A percentile compares a stretch with the other conserved stretches of the same genome.
Evolutionary conservation across 2,329 filamentous ascomycete species (phyloP).

Genomic region (Pyrenochaeta sp.): DNA sequence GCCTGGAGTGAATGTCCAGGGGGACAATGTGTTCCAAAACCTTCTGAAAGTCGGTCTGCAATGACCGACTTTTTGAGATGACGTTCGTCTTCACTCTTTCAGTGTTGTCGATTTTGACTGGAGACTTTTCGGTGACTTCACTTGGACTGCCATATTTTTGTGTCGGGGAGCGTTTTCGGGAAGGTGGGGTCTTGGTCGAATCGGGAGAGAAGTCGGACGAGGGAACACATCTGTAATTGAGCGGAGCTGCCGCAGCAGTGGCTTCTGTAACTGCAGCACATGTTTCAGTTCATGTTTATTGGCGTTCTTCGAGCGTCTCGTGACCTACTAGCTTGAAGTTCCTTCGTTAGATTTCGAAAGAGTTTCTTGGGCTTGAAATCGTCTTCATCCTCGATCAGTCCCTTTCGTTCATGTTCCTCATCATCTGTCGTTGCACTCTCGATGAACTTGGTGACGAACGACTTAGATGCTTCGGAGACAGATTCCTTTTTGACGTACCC

Average conservation of each 20-base stretch:
- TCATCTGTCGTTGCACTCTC: background rate
- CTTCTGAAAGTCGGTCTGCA: background rate
- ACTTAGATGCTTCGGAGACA: background rate
- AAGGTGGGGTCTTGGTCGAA: background rate
- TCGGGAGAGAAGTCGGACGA: background rate
- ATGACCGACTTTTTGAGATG: background rate
- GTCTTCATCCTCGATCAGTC: background rate
- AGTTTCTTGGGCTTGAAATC: background rate
- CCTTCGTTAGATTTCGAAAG: background rate
- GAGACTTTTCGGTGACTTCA: background rate
- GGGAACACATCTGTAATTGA: background rate
- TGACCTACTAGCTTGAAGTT: constrained; percentile 1
- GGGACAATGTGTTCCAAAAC: constrained; percentile 2
- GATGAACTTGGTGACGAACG: background rate
- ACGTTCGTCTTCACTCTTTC: background rate
- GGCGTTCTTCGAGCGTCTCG: background rate
- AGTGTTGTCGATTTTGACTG: background rate
- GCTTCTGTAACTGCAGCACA: background rate
- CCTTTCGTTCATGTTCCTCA: background rate
- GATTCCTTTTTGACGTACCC: background rate
- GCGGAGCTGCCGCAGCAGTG: background rate
- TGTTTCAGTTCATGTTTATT: background rate
- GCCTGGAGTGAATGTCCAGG: background rate
- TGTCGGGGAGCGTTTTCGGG: background rate
- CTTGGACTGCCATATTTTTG: background rate